phyloP scores from a whole-genome alignment of 176 grass and related monocot genomes.

The Oryza officinalis region DNA sequence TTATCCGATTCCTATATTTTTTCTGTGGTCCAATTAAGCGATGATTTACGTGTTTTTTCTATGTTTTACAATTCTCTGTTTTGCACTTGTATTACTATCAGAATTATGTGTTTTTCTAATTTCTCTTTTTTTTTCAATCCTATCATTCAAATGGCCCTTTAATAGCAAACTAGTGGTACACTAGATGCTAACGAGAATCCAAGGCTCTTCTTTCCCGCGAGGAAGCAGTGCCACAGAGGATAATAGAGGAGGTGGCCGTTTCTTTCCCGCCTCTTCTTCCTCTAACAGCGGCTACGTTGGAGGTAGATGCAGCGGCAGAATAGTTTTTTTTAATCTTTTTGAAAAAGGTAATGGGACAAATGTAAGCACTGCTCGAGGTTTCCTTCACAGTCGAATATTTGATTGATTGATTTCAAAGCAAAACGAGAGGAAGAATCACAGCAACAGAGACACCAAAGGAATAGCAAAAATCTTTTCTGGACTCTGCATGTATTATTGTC shows the following conservation, averaged over 20 bases:
- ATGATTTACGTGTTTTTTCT: too few relatives aligned
- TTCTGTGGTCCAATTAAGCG: too few relatives aligned
- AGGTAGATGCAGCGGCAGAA: background rate
- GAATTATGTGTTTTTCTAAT: too few relatives aligned
- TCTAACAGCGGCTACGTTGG: background rate
- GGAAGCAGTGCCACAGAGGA: too few relatives aligned
- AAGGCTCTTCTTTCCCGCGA: too few relatives aligned
- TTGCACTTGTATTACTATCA: too few relatives aligned
- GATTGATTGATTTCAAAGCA: slow-evolving; percentile 7
- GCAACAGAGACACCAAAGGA: background rate
- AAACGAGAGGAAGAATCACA: background rate
- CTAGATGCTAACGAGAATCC: too few relatives aligned
- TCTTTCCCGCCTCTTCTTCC: slow-evolving; percentile 4
- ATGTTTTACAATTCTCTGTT: too few relatives aligned
- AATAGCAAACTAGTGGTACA: too few relatives aligned
- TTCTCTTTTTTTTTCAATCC: too few relatives aligned
- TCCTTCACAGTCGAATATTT: background rate
- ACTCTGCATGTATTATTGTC: background rate
- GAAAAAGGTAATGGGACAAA: slow-evolving; percentile 12
- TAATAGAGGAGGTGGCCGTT: background rate
- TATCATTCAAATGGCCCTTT: too few relatives aligned
- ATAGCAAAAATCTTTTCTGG: background rate
- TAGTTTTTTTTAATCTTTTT: background rate
- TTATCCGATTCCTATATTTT: too few relatives aligned
- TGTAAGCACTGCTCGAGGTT: slow-evolving; percentile 35